Base-by-base conservation (phyloP, 2,329 filamentous ascomycete genomes). In the Xylariales sp. region DNA sequence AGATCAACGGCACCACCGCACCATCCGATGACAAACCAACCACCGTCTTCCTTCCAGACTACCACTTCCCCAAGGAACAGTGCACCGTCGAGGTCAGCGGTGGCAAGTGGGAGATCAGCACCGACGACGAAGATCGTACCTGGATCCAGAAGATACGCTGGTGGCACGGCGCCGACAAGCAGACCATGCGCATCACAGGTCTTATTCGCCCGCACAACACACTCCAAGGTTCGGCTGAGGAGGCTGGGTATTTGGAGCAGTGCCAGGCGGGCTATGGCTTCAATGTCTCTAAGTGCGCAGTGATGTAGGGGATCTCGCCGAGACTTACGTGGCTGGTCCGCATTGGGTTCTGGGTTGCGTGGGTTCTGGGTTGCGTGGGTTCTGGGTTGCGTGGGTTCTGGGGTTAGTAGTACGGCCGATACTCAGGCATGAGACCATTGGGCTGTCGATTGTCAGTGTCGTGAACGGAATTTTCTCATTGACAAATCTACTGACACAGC, bases 161-260 rank as follows among this genome's bases (percentile, higher is more conserved):
- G 93, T 96, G 91, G 90, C 90, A 98, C 64, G 80, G 79, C 1
- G 83, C 84, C 42, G 93, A 91, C 2, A 80, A 89, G 51, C 91
- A 97, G 64, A 81, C 69, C 35, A 72, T 98, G 41, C 85, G 76
- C 47, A 74, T 96, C 7, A 82, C 76, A 15, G 93, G 93, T 0
- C 66, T 87, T 15, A 80, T 85, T 53, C 76, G 84, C 53, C 82
- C 71, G 51, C 73, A 78, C 51, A 82, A 76, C 51, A 64, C 68
- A 39, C 66, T 68, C 3, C 65, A 73, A 31, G 80, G 76, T 2
- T 74, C 74, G 3, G 79, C 80, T 4, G 86, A 88, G 44, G 86
- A 89, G 37, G 78, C 81, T 18, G 84, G 86, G 0, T 96, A 95
- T 61, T 64, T 95, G 55, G 86, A 91, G 45, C 76, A 82, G 56